Evolutionary conservation across 257 asterid species (phyloP).

Genomic region (Voacanga thouarsii): DNA sequence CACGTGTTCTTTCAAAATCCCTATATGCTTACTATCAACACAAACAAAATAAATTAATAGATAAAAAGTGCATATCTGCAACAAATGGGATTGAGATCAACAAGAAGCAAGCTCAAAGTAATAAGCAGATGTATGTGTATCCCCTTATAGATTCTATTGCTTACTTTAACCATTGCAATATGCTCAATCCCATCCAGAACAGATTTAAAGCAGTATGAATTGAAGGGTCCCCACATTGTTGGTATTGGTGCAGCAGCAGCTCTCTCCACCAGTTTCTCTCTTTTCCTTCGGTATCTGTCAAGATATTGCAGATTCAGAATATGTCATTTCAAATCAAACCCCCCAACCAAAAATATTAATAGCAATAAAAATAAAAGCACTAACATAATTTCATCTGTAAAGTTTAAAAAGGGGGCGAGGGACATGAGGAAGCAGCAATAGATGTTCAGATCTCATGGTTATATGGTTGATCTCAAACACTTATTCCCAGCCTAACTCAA

Average conservation of each 20-base stretch:
- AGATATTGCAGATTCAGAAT: neutral
- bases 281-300: conserved; percentile 20
- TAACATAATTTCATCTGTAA: neutral
- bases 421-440: neutral
- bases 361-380: neutral
- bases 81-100: neutral
- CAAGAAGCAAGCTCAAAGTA: neutral
- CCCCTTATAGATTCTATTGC: neutral
- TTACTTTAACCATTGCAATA: conserved; percentile 29
- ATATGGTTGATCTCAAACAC: neutral
- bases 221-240: conserved; percentile 28
- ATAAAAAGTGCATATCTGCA: neutral
- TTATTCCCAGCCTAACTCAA: neutral
- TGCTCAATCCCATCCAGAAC: conserved; percentile 30
- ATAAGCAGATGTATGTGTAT: neutral
- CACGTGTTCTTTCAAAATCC: neutral
- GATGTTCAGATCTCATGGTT: neutral
- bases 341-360: neutral
- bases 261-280: conserved; percentile 23
- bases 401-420: too few relatives aligned
- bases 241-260: conserved; percentile 24
- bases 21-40: neutral
- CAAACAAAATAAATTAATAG: neutral
- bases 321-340: neutral
- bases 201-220: conserved; percentile 25